Conservation (phyloP, 176 grass and related monocot species). For the Cenchrus purpureus region DNA sequence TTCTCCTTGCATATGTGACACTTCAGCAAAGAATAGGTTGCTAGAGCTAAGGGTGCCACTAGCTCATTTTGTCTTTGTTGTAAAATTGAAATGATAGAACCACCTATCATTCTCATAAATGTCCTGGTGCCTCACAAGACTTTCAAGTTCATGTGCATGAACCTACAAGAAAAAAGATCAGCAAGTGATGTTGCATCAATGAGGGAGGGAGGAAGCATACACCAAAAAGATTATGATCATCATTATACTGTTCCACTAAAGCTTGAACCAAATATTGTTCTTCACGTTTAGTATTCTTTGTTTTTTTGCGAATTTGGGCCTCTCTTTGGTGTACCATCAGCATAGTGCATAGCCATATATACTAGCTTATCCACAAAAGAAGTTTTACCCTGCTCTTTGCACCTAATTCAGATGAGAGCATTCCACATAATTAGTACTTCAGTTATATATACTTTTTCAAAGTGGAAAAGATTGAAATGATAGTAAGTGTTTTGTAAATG, state of each 20-base stretch:
- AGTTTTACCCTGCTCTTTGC: not conserved
- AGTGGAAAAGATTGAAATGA: not conserved
- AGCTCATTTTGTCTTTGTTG: no score
- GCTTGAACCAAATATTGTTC: not conserved
- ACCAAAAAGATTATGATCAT: not conserved
- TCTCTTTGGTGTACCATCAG: not conserved
- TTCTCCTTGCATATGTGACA: no score
- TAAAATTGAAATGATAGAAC: no score
- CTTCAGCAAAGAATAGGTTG: no score
- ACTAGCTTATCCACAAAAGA: not conserved
- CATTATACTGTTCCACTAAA: constrained; percentile 21
- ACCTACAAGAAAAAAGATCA: no score
- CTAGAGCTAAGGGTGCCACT: no score
- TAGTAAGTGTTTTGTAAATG: not conserved
- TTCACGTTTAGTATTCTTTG: not conserved
- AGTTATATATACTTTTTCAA: not conserved
- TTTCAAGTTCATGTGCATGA: no score
- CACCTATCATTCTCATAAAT: no score
- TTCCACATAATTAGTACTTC: not conserved
- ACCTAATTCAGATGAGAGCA: not conserved
- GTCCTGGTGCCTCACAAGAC: no score
- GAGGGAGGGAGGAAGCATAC: not conserved
- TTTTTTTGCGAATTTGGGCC: not conserved
- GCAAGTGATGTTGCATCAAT: no score
- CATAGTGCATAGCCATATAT: not conserved